Conservation (phyloP, 192 early-diverging fungal genomes). For the Phlyctochytrium bullatum region DNA sequence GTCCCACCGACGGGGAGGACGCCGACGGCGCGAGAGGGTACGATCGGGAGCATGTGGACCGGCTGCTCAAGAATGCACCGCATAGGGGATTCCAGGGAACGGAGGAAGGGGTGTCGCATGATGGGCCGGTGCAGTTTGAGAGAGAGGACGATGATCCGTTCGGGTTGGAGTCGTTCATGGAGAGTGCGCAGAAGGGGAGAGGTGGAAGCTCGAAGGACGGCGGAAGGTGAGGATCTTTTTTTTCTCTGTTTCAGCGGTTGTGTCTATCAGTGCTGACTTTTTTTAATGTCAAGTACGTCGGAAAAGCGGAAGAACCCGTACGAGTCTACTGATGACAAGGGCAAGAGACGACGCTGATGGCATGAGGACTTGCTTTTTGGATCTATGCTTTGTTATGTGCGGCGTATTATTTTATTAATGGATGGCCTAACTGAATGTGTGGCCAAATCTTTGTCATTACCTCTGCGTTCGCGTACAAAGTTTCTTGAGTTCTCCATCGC, state of each 20-base stretch:
- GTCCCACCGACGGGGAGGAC: conserved; percentile 42
- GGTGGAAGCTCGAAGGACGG: neutral
- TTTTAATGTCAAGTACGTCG: too few species aligned
- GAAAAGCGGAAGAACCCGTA: too few species aligned
- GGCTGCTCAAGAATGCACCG: conserved; percentile 45
- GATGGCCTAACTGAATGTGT: too few species aligned
- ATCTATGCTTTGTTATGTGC: too few species aligned
- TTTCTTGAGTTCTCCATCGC: too few species aligned
- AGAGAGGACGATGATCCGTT: conserved; percentile 84
- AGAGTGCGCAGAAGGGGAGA: conserved; percentile 63
- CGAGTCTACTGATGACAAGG: too few species aligned
- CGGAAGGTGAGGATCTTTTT: neutral
- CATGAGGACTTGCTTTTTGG: too few species aligned
- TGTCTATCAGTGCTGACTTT: too few species aligned
- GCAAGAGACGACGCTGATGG: too few species aligned
- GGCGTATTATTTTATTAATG: too few species aligned
- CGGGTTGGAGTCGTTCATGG: conserved; percentile 86
- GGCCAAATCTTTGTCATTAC: too few species aligned
- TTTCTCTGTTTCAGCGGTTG: neutral
- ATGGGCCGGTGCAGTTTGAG: conserved; percentile 94
- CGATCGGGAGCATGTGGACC: conserved; percentile 65
- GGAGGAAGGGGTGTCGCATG: conserved; percentile 53
- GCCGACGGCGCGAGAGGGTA: conserved; percentile 62
- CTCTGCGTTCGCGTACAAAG: too few species aligned
- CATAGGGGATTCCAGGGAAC: conserved; percentile 70